A percentile compares a stretch with the other conserved stretches of the same genome.
phyloP scores from a whole-genome alignment of 768 basidiomycete genomes.

The Trametes cingulata region DNA sequence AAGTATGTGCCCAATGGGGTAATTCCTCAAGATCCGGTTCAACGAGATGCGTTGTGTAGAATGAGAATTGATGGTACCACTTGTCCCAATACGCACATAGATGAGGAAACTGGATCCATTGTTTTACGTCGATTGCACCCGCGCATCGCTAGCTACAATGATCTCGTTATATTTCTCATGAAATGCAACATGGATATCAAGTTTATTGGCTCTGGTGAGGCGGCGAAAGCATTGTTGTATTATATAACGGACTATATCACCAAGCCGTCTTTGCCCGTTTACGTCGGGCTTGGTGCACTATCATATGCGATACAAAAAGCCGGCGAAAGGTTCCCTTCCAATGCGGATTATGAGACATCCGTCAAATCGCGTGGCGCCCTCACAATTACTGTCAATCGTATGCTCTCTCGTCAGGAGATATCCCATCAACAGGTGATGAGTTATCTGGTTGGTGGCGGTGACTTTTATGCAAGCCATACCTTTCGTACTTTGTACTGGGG shows the following conservation, averaged over 20 bases:
- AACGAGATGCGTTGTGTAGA: constrained; percentile 1
- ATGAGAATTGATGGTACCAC: constrained; percentile 15
- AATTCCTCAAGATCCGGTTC: not conserved
- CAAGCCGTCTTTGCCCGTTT: constrained; percentile 27
- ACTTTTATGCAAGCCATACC: constrained; percentile 24
- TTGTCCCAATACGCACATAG: not conserved
- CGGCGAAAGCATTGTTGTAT: constrained; percentile 35
- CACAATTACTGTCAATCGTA: constrained; percentile 15
- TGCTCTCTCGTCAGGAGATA: constrained; percentile 27
- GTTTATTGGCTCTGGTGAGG: constrained; percentile 34
- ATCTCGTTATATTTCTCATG: too few species aligned
- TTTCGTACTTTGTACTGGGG: constrained; percentile 15
- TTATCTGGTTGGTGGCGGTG: too few species aligned
- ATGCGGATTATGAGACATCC: not conserved
- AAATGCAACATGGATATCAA: constrained; percentile 38
- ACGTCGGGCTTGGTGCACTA: constrained; percentile 21
- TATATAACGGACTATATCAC: constrained; percentile 43
- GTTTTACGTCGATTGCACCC: too few species aligned
- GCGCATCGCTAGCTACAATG: too few species aligned
- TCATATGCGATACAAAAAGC: not conserved
- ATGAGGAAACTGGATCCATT: constrained; percentile 11
- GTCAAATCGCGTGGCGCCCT: not conserved
- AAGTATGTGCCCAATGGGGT: constrained; percentile 16
- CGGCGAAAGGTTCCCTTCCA: not conserved
- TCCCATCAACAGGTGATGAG: too few species aligned